Conservation (phyloP, 78 protist genomes). For the Tieghemostelium lacteum region DNA sequence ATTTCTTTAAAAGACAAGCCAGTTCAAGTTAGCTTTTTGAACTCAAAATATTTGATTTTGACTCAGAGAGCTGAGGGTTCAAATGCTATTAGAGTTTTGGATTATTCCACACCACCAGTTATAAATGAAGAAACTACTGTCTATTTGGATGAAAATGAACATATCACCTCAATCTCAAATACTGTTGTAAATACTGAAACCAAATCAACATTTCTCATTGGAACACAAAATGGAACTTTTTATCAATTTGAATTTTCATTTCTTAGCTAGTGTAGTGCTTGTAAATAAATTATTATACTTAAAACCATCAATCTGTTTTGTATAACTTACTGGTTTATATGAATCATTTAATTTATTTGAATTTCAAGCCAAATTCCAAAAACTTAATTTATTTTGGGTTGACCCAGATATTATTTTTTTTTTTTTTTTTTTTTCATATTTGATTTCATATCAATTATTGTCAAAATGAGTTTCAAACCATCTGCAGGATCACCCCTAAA, state of each 20-base stretch:
- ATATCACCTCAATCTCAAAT: not conserved
- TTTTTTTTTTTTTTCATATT: too few species aligned
- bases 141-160: too few species aligned
- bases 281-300: not conserved
- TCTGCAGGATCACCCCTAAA: slow-evolving; percentile 20
- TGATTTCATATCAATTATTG: too few species aligned
- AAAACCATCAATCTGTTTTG: not conserved
- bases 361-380: not conserved
- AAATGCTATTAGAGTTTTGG: too few species aligned
- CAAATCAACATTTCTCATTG: not conserved
- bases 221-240: not conserved
- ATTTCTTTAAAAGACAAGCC: too few species aligned
- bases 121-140: too few species aligned
- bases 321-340: not conserved
- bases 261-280: not conserved
- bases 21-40: too few species aligned
- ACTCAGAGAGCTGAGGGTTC: too few species aligned
- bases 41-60: too few species aligned
- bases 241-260: not conserved
- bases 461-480: slow-evolving; percentile 5
- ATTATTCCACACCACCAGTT: too few species aligned
- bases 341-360: not conserved
- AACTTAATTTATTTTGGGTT: not conserved
- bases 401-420: too few species aligned
- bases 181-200: not conserved